These are phyloP conservation scores for Rhododendron mucronatum DNA, from an alignment of 148 eudicot species.

Conservation along the genomic window DNA sequence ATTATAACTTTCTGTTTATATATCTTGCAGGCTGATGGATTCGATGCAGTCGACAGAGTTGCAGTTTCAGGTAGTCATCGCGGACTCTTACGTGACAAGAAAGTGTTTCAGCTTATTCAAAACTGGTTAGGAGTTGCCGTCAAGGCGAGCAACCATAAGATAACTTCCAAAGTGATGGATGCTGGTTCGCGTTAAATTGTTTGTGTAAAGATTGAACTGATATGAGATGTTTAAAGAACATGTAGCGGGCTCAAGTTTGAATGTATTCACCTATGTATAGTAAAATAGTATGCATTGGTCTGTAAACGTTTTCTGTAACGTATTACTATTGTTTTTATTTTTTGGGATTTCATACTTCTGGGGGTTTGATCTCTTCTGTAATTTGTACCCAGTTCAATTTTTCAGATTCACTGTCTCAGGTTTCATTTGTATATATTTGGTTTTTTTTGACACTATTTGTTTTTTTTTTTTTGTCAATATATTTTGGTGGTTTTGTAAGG, in stretches of 20 bases:
- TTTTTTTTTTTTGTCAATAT: not conserved
- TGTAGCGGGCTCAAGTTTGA: not conserved
- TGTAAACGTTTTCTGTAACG: not conserved
- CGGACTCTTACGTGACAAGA: constrained; percentile 47
- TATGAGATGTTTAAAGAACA: not conserved
- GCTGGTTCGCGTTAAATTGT: constrained; percentile 5
- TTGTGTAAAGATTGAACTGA: not conserved
- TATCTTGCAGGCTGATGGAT: constrained; percentile 68
- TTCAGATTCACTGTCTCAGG: not conserved
- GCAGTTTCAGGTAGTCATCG: constrained; percentile 61
- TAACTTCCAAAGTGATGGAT: constrained; percentile 59
- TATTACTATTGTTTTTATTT: not conserved
- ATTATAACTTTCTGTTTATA: not conserved
- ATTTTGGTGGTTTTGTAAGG: not conserved
- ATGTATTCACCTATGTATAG: not conserved
- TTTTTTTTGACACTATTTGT: too few species aligned
- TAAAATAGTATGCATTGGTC: not conserved
- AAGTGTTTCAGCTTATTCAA: constrained; percentile 50
- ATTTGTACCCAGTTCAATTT: not conserved
- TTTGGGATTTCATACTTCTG: not conserved
- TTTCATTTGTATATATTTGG: not conserved
- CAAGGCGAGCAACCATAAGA: constrained; percentile 22
- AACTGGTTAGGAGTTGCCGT: constrained; percentile 65
- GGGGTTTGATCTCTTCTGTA: not conserved
- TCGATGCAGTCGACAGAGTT: constrained; percentile 63